Evolutionary conservation across 495 filamentous ascomycete genomes (phyloP).

Genomic region (Lentithecium fluviatile): DNA sequence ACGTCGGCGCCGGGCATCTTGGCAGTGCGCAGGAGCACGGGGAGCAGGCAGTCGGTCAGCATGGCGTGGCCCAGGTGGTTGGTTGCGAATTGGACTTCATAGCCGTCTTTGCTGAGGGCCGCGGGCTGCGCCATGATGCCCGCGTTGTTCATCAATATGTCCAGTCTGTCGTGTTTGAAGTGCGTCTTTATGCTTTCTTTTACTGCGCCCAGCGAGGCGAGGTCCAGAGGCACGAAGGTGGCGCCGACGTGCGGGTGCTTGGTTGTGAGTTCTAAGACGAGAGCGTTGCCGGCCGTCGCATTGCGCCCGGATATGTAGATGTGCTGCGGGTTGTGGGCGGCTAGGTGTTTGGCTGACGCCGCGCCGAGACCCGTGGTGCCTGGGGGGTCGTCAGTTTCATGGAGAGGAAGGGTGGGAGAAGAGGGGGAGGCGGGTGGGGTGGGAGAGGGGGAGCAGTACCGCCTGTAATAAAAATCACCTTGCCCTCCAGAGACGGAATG

Average conservation of each 20-base stretch:
- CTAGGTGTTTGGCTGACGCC: slow-evolving; percentile 5
- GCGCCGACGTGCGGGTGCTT: not conserved
- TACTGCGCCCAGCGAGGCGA: slow-evolving; percentile 14
- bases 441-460: slow-evolving; percentile 4
- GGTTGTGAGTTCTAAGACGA: not conserved
- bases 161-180: slow-evolving; percentile 19
- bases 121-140: slow-evolving; percentile 49
- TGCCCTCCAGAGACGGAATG: slow-evolving; percentile 17
- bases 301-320: slow-evolving; percentile 27
- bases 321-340: slow-evolving; percentile 14
- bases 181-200: not conserved
- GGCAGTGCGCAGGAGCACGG: slow-evolving; percentile 28
- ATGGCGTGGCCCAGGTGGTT: slow-evolving; percentile 52
- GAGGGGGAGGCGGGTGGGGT: too few relatives aligned
- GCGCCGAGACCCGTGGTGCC: slow-evolving; percentile 26
- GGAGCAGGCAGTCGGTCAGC: slow-evolving; percentile 32
- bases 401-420: not conserved
- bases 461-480: slow-evolving; percentile 31
- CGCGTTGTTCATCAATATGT: slow-evolving; percentile 40
- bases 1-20: slow-evolving; percentile 41
- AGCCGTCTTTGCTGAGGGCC: slow-evolving; percentile 47
- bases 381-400: not conserved
- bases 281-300: not conserved
- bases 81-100: slow-evolving; percentile 51
- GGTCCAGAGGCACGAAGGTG: slow-evolving; percentile 13